Conservation (phyloP, 2,329 filamentous ascomycete genomes). For the Colletotrichum tamarilloi region DNA sequence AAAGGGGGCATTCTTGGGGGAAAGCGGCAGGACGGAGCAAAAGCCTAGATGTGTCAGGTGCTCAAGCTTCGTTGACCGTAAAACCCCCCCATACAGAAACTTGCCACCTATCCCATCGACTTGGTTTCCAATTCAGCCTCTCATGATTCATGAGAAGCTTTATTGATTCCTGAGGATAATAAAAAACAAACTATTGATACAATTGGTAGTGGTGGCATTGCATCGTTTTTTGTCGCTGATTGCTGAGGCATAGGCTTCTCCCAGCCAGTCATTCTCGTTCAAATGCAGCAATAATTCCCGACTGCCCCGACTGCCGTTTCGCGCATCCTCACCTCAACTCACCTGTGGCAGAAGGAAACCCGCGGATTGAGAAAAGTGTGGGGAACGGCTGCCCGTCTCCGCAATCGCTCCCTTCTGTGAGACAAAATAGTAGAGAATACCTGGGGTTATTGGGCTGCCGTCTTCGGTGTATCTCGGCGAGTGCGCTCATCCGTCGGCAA, state of each 20-base stretch:
- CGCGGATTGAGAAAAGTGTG: background rate
- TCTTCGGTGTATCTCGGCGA: constrained; percentile 19
- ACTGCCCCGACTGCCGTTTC: constrained; percentile 8
- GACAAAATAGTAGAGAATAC: constrained; percentile 5
- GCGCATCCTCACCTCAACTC: constrained; percentile 9
- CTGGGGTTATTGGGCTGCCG: background rate
- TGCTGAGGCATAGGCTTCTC: background rate
- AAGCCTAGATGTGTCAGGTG: constrained; percentile 6
- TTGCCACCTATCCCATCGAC: constrained; percentile 18
- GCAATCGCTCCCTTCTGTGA: constrained; percentile 6
- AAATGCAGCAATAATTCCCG: constrained; percentile 33
- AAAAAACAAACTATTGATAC: background rate
- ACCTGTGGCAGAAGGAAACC: background rate
- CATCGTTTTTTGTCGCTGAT: background rate
- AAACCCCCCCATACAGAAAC: no score
- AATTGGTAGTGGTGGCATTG: background rate
- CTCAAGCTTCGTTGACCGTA: background rate
- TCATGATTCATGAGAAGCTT: constrained; percentile 33
- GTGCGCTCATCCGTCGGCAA: constrained; percentile 3
- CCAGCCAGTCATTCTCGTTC: background rate
- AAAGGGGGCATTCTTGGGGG: constrained; percentile 15
- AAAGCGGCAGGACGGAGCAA: background rate
- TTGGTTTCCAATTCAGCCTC: constrained; percentile 23
- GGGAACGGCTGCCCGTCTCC: constrained; percentile 8
- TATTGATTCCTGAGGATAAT: background rate